phyloP scores from a whole-genome alignment of 2,329 filamentous ascomycete genomes.

The Lasiodiplodia sp. region DNA sequence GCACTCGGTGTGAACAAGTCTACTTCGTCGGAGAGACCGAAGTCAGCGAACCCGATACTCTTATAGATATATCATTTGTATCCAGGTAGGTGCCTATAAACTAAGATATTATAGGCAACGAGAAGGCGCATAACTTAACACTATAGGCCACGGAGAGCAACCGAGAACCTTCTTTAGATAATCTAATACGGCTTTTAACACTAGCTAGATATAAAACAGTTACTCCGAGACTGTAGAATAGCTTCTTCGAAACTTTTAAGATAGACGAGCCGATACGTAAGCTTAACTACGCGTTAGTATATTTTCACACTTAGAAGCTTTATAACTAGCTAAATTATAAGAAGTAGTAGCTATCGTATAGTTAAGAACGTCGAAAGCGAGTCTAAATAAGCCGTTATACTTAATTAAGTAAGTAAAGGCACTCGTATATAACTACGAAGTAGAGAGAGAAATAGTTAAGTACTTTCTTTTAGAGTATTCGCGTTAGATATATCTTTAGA shows the following conservation, averaged over 20 bases:
- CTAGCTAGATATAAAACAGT: not conserved
- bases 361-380: not conserved
- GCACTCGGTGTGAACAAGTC: too few species aligned
- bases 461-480: not conserved
- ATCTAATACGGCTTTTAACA: not conserved
- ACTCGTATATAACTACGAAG: not conserved
- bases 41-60: too few species aligned
- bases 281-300: not conserved
- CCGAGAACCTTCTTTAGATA: not conserved
- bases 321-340: not conserved
- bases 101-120: not conserved
- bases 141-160: not conserved
- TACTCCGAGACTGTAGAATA: not conserved
- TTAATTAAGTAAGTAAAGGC: not conserved
- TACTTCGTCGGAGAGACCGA: too few species aligned
- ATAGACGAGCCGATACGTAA: not conserved
- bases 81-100: not conserved
- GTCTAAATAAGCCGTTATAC: not conserved
- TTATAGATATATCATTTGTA: too few species aligned
- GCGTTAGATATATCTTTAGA: not conserved
- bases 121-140: not conserved
- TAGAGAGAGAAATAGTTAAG: not conserved
- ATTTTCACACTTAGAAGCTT: not conserved
- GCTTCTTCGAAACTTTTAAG: not conserved
- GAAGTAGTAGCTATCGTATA: not conserved